phyloP scores from a whole-genome alignment of 108 stramenopile species.

The Skeletonema grethae region DNA sequence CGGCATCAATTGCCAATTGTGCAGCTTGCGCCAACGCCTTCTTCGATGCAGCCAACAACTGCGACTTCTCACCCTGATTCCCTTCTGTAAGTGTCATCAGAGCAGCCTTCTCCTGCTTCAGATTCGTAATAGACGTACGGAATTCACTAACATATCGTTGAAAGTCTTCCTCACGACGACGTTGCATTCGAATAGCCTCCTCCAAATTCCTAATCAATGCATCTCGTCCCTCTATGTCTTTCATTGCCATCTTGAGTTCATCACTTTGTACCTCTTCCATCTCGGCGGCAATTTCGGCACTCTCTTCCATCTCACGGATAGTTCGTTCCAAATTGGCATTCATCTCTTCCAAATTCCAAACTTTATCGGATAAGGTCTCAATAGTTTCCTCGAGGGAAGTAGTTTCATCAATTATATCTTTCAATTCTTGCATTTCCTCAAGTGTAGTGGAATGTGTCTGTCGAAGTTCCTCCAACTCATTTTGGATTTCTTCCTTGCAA shows the following conservation, averaged over 20 bases:
- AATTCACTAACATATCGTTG: conserved; percentile 82
- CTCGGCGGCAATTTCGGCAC: conserved; percentile 87
- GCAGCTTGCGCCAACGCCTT: conserved; percentile 84
- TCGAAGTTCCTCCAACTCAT: conserved; percentile 36
- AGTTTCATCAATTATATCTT: conserved; percentile 86
- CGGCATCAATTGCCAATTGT: conserved; percentile 75
- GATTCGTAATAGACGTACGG: conserved; percentile 68
- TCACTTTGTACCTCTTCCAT: conserved; percentile 92
- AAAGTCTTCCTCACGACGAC: conserved; percentile 86
- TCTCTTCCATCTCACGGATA: conserved; percentile 84
- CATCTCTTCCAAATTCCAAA: conserved; percentile 74
- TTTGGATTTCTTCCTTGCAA: conserved; percentile 56
- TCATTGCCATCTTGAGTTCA: conserved; percentile 75
- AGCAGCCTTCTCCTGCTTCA: conserved; percentile 81
- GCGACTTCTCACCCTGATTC: conserved; percentile 74
- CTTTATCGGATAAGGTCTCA: conserved; percentile 76
- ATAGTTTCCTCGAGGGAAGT: conserved; percentile 81
- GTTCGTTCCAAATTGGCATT: conserved; percentile 55
- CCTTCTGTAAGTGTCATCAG: conserved; percentile 72
- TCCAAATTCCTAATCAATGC: conserved; percentile 79
- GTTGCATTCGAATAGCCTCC: conserved; percentile 91
- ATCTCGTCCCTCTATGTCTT: conserved; percentile 80
- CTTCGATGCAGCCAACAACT: conserved; percentile 71
- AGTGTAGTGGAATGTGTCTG: conserved; percentile 38
- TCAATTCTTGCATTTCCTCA: conserved; percentile 71